These are phyloP conservation scores for Pseudogymnoascus sp. DNA, from an alignment of 2,329 filamentous ascomycete genomes.

Conservation along the genomic window DNA sequence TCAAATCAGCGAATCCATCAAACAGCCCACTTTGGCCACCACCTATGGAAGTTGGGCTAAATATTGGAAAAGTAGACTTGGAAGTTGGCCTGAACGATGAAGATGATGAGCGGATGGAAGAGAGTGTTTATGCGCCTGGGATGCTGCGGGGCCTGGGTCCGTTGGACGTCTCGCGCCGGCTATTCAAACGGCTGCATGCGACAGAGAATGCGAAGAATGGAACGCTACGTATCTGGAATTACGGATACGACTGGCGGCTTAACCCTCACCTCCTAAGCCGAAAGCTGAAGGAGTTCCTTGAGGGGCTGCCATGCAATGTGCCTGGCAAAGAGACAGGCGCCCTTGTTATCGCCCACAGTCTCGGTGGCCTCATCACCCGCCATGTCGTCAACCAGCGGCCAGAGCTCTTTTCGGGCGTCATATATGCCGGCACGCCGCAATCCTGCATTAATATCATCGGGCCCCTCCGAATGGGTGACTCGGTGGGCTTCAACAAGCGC, in stretches of 20 bases:
- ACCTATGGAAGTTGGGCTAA: conserved; percentile 84
- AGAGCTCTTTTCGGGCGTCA: conserved; percentile 74
- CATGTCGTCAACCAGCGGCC: conserved; percentile 81
- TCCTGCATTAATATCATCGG: conserved; percentile 88
- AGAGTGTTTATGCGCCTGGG: conserved; percentile 75
- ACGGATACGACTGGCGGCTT: conserved; percentile 90
- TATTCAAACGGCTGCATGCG: conserved; percentile 69
- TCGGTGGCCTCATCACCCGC: conserved; percentile 80
- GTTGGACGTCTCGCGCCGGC: conserved; percentile 75
- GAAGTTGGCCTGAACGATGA: conserved; percentile 75
- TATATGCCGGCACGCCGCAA: conserved; percentile 79
- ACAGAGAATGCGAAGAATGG: conserved; percentile 66
- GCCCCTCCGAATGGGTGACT: conserved; percentile 83
- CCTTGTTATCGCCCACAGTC: conserved; percentile 73
- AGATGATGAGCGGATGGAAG: conserved; percentile 75
- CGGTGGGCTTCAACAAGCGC: conserved; percentile 79
- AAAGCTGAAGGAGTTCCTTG: conserved; percentile 65
- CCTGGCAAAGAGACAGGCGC: conserved; percentile 56
- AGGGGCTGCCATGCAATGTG: conserved; percentile 66
- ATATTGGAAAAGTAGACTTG: conserved; percentile 83
- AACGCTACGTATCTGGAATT: conserved; percentile 74
- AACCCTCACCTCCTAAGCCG: conserved; percentile 69
- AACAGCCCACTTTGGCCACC: conserved; percentile 81
- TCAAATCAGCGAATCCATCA: conserved; percentile 73
- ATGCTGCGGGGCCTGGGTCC: conserved; percentile 90